phyloP scores from a whole-genome alignment of 176 grass and related monocot genomes.

The Hyparrhenia diplandra region DNA sequence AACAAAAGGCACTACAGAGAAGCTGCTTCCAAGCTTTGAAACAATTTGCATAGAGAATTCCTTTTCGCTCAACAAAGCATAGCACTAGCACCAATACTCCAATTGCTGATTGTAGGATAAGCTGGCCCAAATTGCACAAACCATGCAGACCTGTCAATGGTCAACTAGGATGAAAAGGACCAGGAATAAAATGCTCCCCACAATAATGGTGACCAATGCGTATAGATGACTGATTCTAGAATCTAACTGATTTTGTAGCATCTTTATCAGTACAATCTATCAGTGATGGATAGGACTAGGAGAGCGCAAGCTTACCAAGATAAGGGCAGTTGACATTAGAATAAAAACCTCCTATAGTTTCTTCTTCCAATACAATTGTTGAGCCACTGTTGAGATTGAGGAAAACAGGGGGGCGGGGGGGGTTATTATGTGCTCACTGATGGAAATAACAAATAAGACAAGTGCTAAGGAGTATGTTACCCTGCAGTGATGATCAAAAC shows the following conservation, averaged over 20 bases:
- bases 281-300: constrained; percentile 20
- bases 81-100: constrained; percentile 92
- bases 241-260: background rate
- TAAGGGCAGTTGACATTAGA: constrained; percentile 79
- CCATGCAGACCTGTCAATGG: constrained; percentile 90
- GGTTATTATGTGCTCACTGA: constrained; percentile 4
- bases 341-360: constrained; percentile 92
- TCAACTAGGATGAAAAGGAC: constrained; percentile 99
- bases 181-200: constrained; percentile 70
- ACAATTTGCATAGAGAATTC: constrained; percentile 69
- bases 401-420: constrained; percentile 1
- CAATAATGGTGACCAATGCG: constrained; percentile 18
- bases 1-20: constrained; percentile 85
- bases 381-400: constrained; percentile 68
- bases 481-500: constrained; percentile 99
- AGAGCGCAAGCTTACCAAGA: constrained; percentile 74
- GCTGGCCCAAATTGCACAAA: constrained; percentile 87
- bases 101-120: constrained; percentile 84
- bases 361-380: constrained; percentile 98
- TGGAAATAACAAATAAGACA: constrained; percentile 17
- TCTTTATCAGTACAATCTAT: constrained; percentile 9
- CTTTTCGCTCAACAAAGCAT: constrained; percentile 82
- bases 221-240: background rate
- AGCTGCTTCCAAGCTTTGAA: constrained; percentile 97
- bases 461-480: constrained; percentile 39